Conservation (phyloP, 768 basidiomycete genomes). For the Leucosporidium yakuticum region DNA sequence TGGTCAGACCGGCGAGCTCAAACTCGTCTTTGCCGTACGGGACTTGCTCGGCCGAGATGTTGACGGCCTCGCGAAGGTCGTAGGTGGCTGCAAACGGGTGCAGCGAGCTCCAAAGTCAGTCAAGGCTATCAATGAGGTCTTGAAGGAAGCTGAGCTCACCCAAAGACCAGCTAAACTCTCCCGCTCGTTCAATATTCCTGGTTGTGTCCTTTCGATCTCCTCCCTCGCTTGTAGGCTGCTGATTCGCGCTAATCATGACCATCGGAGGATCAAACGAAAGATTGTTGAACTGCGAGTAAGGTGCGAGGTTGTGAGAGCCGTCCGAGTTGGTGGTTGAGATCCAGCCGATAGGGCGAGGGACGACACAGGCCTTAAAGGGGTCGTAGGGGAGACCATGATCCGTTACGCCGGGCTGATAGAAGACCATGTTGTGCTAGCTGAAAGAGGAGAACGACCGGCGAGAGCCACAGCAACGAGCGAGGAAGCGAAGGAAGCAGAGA, state of each 20-base stretch:
- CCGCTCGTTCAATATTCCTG: constrained; percentile 1
- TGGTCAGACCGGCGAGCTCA: neutral
- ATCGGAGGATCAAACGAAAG: constrained; percentile 7
- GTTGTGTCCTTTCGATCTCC: constrained; percentile 4
- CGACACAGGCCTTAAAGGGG: constrained; percentile 20
- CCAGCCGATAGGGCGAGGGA: constrained; percentile 16
- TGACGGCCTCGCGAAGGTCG: constrained; percentile 12
- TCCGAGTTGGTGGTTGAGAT: constrained; percentile 13
- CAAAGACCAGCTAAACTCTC: constrained; percentile 14
- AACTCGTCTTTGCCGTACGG: constrained; percentile 15
- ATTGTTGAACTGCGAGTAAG: constrained; percentile 12
- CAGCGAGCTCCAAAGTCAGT: neutral
- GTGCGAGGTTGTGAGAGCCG: constrained; percentile 2
- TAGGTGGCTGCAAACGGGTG: neutral
- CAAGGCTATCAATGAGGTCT: too few relatives aligned
- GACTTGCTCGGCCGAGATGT: constrained; percentile 1
- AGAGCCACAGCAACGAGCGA: neutral
- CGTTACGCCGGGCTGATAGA: constrained; percentile 12
- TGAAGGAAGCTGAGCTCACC: too few relatives aligned
- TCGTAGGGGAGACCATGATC: constrained; percentile 8
- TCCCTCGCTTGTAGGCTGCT: neutral
- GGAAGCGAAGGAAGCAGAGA: neutral
- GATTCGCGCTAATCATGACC: constrained; percentile 14
- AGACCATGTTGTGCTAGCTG: constrained; percentile 1
- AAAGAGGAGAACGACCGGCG: neutral